These are phyloP conservation scores for Dianthus caryophyllus DNA, from an alignment of 148 eudicot genomes.

Conservation along the genomic window DNA sequence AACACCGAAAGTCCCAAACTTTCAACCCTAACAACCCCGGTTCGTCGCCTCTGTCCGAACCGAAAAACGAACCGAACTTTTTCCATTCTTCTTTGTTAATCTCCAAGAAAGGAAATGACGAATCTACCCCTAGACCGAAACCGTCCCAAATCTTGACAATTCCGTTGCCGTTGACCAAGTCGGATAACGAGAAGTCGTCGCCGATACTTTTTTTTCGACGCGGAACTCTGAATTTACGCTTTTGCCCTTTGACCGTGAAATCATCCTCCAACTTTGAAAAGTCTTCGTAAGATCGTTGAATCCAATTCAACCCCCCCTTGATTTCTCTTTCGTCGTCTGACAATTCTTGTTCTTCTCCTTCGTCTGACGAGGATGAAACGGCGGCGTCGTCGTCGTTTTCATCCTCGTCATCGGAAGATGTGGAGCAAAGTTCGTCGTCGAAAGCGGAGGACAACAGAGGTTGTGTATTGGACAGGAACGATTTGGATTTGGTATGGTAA, in stretches of 20 bases:
- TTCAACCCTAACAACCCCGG: conserved; percentile 35
- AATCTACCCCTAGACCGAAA: conserved; percentile 39
- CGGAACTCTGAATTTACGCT: conserved; percentile 26
- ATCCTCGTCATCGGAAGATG: too few relatives aligned
- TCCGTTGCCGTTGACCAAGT: conserved; percentile 46
- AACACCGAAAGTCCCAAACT: conserved; percentile 33
- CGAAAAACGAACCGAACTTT: conserved; percentile 24
- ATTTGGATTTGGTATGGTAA: conserved; percentile 26
- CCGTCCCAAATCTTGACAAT: conserved; percentile 78
- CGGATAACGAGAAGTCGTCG: conserved; percentile 40
- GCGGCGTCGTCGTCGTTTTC: conserved; percentile 30
- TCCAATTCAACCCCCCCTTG: neutral
- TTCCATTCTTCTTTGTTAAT: conserved; percentile 13
- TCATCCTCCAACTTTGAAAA: conserved; percentile 30
- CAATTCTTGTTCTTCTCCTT: conserved; percentile 33
- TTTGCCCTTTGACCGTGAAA: conserved; percentile 40
- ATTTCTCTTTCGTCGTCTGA: conserved; percentile 12
- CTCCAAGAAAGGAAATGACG: conserved; percentile 41
- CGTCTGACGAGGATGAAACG: conserved; percentile 32
- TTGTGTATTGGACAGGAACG: conserved; percentile 28
- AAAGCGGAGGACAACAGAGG: conserved; percentile 25
- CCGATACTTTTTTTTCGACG: conserved; percentile 27
- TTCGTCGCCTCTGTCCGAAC: conserved; percentile 22
- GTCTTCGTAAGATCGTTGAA: neutral
- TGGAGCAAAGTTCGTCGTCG: conserved; percentile 26